These are phyloP conservation scores for Trypanosoma avium DNA, from an alignment of 208 protist genomes.

Conservation along the genomic window DNA sequence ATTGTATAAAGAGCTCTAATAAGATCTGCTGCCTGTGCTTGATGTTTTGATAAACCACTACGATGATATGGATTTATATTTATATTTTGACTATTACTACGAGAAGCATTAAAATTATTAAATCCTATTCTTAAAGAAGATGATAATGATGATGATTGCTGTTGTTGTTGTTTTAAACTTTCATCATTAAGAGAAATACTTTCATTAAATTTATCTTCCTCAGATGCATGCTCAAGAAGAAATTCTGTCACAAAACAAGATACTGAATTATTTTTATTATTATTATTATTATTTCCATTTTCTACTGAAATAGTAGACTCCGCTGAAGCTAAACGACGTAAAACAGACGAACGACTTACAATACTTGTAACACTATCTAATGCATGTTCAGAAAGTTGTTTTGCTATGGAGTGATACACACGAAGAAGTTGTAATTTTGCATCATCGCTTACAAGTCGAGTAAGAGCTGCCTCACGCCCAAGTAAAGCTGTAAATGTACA, in stretches of 20 bases:
- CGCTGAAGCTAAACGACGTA: constrained; percentile 53
- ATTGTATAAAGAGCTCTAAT: constrained; percentile 40
- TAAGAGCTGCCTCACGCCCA: constrained; percentile 45
- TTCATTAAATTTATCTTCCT: constrained; percentile 13
- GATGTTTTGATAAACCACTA: constrained; percentile 27
- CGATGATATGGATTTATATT: constrained; percentile 17
- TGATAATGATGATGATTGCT: not conserved
- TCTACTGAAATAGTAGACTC: constrained; percentile 22
- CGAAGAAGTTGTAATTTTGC: constrained; percentile 42
- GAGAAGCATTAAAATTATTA: not conserved
- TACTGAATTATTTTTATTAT: not conserved
- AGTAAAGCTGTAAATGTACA: constrained; percentile 62
- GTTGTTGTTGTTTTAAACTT: not conserved
- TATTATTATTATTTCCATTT: not conserved
- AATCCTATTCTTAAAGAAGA: no score
- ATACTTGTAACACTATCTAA: constrained; percentile 58
- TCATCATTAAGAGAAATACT: constrained; percentile 5
- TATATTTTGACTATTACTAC: not conserved
- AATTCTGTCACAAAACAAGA: constrained; percentile 26
- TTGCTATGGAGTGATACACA: constrained; percentile 49
- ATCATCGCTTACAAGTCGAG: constrained; percentile 44
- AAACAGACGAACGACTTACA: constrained; percentile 35
- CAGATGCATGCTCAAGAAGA: constrained; percentile 16
- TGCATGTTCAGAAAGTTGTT: constrained; percentile 37
- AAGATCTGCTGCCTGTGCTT: constrained; percentile 45